Evolutionary conservation across 2,329 filamentous ascomycete genomes (phyloP).

Genomic region (Aspergillus niger): DNA sequence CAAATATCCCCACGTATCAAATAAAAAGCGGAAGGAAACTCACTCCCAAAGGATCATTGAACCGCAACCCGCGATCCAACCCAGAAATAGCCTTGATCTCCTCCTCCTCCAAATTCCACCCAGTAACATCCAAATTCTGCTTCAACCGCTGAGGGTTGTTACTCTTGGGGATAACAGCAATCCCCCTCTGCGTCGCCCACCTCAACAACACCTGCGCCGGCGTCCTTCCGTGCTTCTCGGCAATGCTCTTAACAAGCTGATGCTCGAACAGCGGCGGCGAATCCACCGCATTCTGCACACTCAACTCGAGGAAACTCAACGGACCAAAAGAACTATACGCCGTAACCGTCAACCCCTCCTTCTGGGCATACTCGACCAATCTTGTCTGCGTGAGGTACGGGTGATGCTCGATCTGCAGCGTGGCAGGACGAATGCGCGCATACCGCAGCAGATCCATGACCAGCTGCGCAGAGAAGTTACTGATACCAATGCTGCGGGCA

Average conservation of each 20-base stretch:
- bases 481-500: constrained; percentile 73
- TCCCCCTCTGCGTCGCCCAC: constrained; percentile 80
- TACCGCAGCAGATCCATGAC: constrained; percentile 79
- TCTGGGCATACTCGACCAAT: constrained; percentile 69
- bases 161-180: constrained; percentile 63
- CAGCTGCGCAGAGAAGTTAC: constrained; percentile 78
- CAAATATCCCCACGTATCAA: background rate
- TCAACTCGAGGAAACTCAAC: constrained; percentile 74
- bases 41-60: constrained; percentile 75
- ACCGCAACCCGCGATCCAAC: constrained; percentile 68
- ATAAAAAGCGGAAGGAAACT: constrained; percentile 37
- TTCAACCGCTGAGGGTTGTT: constrained; percentile 45
- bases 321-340: constrained; percentile 85
- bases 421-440: constrained; percentile 71
- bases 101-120: constrained; percentile 65
- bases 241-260: constrained; percentile 63
- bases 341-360: constrained; percentile 71
- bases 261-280: constrained; percentile 72
- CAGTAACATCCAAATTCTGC: constrained; percentile 68
- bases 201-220: constrained; percentile 80
- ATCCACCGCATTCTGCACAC: constrained; percentile 67
- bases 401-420: constrained; percentile 88
- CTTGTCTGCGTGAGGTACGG: constrained; percentile 78
- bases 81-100: constrained; percentile 69
- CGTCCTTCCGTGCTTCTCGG: constrained; percentile 70